Conservation (phyloP, 768 basidiomycete species). For the Lactarius vividus region DNA sequence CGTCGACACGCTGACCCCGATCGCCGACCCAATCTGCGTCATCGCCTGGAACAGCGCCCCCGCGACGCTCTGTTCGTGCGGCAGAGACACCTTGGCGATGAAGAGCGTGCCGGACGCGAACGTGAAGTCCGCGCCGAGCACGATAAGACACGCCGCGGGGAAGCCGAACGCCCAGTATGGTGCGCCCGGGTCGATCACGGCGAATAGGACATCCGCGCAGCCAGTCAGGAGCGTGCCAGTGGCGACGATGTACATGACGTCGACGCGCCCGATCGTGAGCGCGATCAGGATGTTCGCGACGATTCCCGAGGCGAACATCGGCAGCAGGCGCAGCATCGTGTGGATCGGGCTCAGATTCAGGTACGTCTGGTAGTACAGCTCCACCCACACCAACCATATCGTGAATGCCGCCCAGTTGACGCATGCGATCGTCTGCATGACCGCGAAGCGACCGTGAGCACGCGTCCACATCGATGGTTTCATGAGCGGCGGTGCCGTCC, state of each 20-base stretch:
- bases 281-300: constrained; percentile 66
- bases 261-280: constrained; percentile 51
- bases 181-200: constrained; percentile 53
- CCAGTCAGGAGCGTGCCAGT: constrained; percentile 59
- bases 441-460: constrained; percentile 59
- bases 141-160: constrained; percentile 59
- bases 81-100: constrained; percentile 62
- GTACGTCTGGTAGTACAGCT: constrained; percentile 77
- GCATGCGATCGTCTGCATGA: constrained; percentile 59
- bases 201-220: constrained; percentile 61
- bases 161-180: constrained; percentile 79
- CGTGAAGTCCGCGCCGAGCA: constrained; percentile 78
- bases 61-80: constrained; percentile 72
- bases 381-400: constrained; percentile 51
- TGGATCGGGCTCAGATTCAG: constrained; percentile 49
- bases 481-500: constrained; percentile 62
- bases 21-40: constrained; percentile 69
- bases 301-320: constrained; percentile 66
- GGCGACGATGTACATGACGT: constrained; percentile 55
- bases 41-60: constrained; percentile 82
- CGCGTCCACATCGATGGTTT: constrained; percentile 59
- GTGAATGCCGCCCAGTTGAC: constrained; percentile 60
- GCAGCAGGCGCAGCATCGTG: constrained; percentile 64
- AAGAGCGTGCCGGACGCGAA: constrained; percentile 73
- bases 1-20: constrained; percentile 70